Percentiles rank a stretch among this genome's conserved stretches.
Conservation (phyloP, 805 yeast species). For the Peterozyma xylosa region DNA sequence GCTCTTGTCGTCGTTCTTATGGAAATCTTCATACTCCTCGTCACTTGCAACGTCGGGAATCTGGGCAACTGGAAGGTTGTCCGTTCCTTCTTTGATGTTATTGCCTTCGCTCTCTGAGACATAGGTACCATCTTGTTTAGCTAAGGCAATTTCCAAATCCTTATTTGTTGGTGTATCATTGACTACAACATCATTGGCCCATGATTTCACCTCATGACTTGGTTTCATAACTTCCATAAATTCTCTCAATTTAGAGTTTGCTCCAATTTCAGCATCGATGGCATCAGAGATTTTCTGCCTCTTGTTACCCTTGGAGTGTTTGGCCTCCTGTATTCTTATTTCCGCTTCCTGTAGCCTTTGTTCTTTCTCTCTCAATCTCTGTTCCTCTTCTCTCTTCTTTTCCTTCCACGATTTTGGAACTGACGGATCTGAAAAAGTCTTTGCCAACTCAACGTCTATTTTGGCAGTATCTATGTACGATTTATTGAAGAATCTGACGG, state of each 20-base stretch:
- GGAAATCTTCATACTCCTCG: conserved; percentile 45
- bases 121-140: conserved; percentile 11
- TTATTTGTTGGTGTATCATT: conserved; percentile 34
- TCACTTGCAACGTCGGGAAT: conserved; percentile 37
- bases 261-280: conserved; percentile 55
- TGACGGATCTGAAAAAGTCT: conserved; percentile 74
- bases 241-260: conserved; percentile 66
- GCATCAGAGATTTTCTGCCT: conserved; percentile 23
- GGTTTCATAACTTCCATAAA: conserved; percentile 82
- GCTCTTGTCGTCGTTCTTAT: conserved; percentile 21
- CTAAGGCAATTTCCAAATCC: conserved; percentile 35
- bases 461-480: conserved; percentile 80
- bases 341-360: conserved; percentile 41
- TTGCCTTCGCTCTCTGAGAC: neutral
- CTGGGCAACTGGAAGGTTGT: conserved; percentile 12
- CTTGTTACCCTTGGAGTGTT: conserved; percentile 31
- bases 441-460: conserved; percentile 75
- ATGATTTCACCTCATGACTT: conserved; percentile 57
- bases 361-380: conserved; percentile 39
- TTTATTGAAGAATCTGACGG: conserved; percentile 67
- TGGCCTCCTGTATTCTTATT: conserved; percentile 30
- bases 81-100: too few relatives aligned
- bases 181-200: conserved; percentile 60
- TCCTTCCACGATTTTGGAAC: conserved; percentile 65
- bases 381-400: conserved; percentile 42